Base-by-base conservation (phyloP, 306 rosid species). In the Luffa aegyptiaca region DNA sequence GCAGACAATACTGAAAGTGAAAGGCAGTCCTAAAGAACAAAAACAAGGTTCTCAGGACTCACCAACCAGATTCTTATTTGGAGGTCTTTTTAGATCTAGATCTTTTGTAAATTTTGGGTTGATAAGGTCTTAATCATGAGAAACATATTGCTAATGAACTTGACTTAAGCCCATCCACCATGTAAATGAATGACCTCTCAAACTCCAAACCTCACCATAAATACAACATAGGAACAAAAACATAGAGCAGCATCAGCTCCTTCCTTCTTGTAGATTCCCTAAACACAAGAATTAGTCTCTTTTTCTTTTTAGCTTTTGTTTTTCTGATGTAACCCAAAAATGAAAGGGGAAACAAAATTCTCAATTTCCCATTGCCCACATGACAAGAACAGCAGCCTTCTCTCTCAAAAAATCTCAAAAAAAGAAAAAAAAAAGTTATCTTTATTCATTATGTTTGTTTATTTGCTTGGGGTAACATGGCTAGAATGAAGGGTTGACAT, bases 71-170 rank as follows among this genome's bases (percentile, higher is more conserved):
- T 93, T 88, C 85, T 86, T 95, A 90, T 93, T 95, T 83, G 88
- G 99, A 75, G 94, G 99, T 41, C 97, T 95, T 74, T 95, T 95
- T 85, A 95, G 92, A 87, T 89, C 99, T n/a, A 89, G 96, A 87
- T 95, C 99, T 49, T 93, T 93, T 63, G 99, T 87, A 10, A 95
- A 93, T 86, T 93, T 95, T 56, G 96, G 97, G 35, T 82, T 91
- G 90, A 90, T 91, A 51, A 86, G 90, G 79, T 93, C 97, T 18
- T 87, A 95, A 79, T 89, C 97, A 35, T 91, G 86, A 85, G 39
- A 73, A 31, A 48, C 13, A 46, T 26, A 46, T 2, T 46, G 37
- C 41, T 44, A 5, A 35, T 44, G n/a, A 65, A 65, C 48, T 71
- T 71, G 77, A 72, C 42, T 26, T 7, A 69, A 49, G 42, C 58